Evolutionary conservation across 768 basidiomycete species (phyloP), one percentile per base, ranked within the genome.

Genomic region (Kwoniella newhampshirensis): DNA sequence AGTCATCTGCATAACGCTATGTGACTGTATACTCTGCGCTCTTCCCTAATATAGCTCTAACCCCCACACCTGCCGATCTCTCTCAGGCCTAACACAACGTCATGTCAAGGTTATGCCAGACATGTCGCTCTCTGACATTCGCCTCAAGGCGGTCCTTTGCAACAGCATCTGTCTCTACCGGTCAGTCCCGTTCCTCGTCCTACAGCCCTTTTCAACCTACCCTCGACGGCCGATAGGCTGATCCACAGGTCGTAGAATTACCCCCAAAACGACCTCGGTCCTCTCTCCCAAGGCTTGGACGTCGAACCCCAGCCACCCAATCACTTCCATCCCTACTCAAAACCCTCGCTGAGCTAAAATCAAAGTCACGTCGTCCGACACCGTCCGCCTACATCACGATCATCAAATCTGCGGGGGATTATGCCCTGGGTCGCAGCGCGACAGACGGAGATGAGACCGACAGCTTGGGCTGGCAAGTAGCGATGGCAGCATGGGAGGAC

Each of bases 361-460:
- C 15, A 9, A 47, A 54, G 23, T 23, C n/a, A 6, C n/a, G 63
- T 21, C 45, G 44, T 3, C 68, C 68, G 1, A 51, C 51, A 17
- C 57, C 60, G 3, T 43, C 51, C 18, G 68, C 63, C 0, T 71
- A 71, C 49, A 44, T 66, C 6, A 57, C 54, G 2, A 44, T 67
- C 23, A 49, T 71, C 52, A 39, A 54, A 35, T 60, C 68, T 4
- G 66, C 63, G 1, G 59, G 63, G 2, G 66, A 65, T 23, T 65
- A 65, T 39, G 47, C 61, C 1, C 36, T 56, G 37, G 42, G 40
- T 28, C 18, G 39, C 13, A 53, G 54, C 17, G 28, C 30, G 2
- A 6, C 32, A 13, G 26, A n/a, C 18, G 54, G 18, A 8, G 52
- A 42, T 12, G 32, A 45, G 21, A 30, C 17, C 17, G 21, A 42